Evolutionary conservation across 306 rosid genomes (phyloP), one percentile per base, ranked within the genome.

Genomic region (Castanea sativa): DNA sequence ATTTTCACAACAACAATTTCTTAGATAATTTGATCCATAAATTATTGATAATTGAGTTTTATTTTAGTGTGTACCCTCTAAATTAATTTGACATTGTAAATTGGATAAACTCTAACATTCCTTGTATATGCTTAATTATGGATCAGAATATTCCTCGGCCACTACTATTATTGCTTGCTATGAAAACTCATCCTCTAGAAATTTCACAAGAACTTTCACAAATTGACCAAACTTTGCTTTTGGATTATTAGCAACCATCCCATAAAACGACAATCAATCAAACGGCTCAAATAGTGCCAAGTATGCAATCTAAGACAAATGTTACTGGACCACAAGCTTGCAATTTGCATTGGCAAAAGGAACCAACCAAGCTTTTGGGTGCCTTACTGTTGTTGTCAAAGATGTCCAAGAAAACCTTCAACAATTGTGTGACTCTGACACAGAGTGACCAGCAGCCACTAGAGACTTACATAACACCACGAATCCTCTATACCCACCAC

Each of bases 391-490:
- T 49, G 53, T 49, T 49, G 5, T 11, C 29, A 75, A 60, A 19
- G 67, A 16, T 11, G 65, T 49, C 76, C 52, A 67, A 67, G 61
- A 49, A 20, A 63, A 38, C 70, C 59, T 45, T 29, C 6, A 63
- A 27, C 13, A 43, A 21, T 41, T 41, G 45, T 41, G 12, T 41
- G 45, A 29, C 0, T 23, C 73, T 69, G 80, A 76, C 59, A 29
- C 75, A 59, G 18, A 74, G 73, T 78, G 32, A 55, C 18, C 20
- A 41, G 13, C 18, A 71, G 6, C 20, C 51, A 14, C 21, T 55
- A 75, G 85, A 76, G 93, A 87, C 56, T 30, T 60, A 25, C 32
- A 69, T 53, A 29, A 14, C 73, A 65, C 93, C 93, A 89, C 91
- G 92, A 80, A 77, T 29, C 76, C 69, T 74, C 20, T n/a, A 77